phyloP scores from a whole-genome alignment of 2,329 filamentous ascomycete genomes.

The Trichoderma gracile region DNA sequence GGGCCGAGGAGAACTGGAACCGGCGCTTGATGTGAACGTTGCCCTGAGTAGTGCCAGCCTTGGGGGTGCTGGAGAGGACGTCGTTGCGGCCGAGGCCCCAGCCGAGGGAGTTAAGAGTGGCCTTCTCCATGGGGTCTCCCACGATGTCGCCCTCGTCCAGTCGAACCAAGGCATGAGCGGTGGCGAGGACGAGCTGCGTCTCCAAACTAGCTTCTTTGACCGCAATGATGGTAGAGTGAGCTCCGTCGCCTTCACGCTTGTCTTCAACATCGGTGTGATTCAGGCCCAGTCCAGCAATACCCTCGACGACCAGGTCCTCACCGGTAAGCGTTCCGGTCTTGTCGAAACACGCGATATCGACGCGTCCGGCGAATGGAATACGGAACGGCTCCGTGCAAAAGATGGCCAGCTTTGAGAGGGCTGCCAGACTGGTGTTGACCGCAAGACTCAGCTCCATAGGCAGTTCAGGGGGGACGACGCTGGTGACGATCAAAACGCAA shows the following conservation, averaged over 20 bases:
- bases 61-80: conserved; percentile 64
- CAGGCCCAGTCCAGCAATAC: conserved; percentile 85
- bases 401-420: conserved; percentile 91
- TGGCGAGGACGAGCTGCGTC: conserved; percentile 90
- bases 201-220: conserved; percentile 72
- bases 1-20: conserved; percentile 95
- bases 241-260: conserved; percentile 72
- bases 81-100: conserved; percentile 94
- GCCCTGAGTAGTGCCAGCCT: conserved; percentile 51
- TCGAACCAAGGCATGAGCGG: conserved; percentile 92
- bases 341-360: conserved; percentile 97
- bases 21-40: conserved; percentile 92
- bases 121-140: conserved; percentile 98
- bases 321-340: conserved; percentile 97
- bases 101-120: conserved; percentile 82
- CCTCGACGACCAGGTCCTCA: conserved; percentile 94
- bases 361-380: conserved; percentile 91
- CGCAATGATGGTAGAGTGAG: conserved; percentile 74
- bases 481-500: conserved; percentile 96
- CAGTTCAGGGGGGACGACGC: conserved; percentile 95
- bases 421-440: conserved; percentile 95
- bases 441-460: conserved; percentile 98
- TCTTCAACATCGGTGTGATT: conserved; percentile 66
- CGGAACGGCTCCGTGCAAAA: conserved; percentile 99
- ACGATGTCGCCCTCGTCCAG: conserved; percentile 96